Conservation (phyloP, 2,329 filamentous ascomycete genomes). For the Stemphylium lycopersici region DNA sequence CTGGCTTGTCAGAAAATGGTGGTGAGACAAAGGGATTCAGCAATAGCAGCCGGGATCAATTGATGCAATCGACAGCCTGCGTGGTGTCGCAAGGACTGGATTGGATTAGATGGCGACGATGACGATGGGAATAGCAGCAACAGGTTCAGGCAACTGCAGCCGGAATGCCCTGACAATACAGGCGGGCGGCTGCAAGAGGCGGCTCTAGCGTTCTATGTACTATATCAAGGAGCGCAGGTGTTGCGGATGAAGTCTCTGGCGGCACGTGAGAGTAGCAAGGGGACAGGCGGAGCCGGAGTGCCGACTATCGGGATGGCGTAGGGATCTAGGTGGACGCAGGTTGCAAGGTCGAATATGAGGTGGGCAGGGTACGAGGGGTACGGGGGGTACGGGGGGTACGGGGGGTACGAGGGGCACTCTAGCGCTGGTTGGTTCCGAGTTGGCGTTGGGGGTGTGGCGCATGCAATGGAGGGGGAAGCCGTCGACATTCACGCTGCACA, state of each 20-base stretch:
- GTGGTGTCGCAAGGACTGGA: slow-evolving; percentile 18
- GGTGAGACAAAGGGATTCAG: slow-evolving; percentile 11
- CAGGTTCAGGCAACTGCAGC: slow-evolving; percentile 16
- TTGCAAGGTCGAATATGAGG: not conserved
- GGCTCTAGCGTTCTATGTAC: not conserved
- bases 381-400: not conserved
- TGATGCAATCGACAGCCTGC: slow-evolving; percentile 14
- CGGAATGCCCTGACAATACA: slow-evolving; percentile 16
- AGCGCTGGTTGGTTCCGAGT: slow-evolving; percentile 1
- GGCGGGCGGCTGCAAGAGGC: not conserved
- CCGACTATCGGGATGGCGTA: not conserved
- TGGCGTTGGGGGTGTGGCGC: not conserved
- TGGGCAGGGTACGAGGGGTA: not conserved
- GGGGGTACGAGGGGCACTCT: not conserved
- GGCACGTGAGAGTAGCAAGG: not conserved
- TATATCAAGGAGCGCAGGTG: not conserved
- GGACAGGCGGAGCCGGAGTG: not conserved
- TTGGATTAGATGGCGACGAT: slow-evolving; percentile 12
- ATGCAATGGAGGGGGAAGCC: not conserved
- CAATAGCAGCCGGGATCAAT: slow-evolving; percentile 14
- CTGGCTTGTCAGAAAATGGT: slow-evolving; percentile 15
- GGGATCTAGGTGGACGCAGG: slow-evolving; percentile 4
- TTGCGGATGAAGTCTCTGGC: not conserved
- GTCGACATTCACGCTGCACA: not conserved
- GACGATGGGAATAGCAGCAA: slow-evolving; percentile 15